Evolutionary conservation across 495 filamentous ascomycete genomes (phyloP).

Genomic region (Daldinia decipiens): DNA sequence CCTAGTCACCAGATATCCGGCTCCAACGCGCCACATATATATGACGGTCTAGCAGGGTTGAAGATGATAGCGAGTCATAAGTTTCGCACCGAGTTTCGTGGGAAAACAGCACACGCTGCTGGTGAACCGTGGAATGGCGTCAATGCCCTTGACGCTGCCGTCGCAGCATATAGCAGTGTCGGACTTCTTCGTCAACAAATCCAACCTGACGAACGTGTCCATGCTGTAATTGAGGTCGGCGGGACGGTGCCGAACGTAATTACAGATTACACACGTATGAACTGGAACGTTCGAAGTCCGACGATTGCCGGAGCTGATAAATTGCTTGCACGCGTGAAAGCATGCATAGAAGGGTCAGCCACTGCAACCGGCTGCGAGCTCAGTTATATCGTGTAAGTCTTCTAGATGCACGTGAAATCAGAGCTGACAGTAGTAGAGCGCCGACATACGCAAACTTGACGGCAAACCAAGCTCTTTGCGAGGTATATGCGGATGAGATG

Average conservation of each 20-base stretch:
- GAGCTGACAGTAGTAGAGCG: conserved; percentile 38
- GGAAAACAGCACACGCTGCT: conserved; percentile 65
- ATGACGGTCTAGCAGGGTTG: conserved; percentile 52
- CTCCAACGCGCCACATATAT: conserved; percentile 8
- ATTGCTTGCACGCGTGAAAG: conserved; percentile 61
- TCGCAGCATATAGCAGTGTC: conserved; percentile 70
- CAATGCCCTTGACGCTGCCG: conserved; percentile 71
- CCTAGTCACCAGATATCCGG: conserved; percentile 47
- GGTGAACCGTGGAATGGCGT: conserved; percentile 72
- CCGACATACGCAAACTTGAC: conserved; percentile 63
- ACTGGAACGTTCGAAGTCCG: conserved; percentile 66
- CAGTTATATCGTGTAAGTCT: conserved; percentile 49
- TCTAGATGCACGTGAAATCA: conserved; percentile 14
- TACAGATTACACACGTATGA: conserved; percentile 61
- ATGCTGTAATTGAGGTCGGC: conserved; percentile 59
- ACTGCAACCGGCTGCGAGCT: conserved; percentile 65
- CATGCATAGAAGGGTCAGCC: conserved; percentile 67
- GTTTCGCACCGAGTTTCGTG: conserved; percentile 56
- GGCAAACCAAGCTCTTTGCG: conserved; percentile 59
- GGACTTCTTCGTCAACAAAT: conserved; percentile 72
- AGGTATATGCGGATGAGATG: conserved; percentile 63
- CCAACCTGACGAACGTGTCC: conserved; percentile 55
- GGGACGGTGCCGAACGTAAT: conserved; percentile 64
- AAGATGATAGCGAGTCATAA: conserved; percentile 66
- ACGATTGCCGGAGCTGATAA: conserved; percentile 55